Percentiles rank a stretch among this genome's conserved stretches.
Evolutionary conservation across 805 yeast genomes (phyloP).

Genomic region (Wickerhamiella azyma): DNA sequence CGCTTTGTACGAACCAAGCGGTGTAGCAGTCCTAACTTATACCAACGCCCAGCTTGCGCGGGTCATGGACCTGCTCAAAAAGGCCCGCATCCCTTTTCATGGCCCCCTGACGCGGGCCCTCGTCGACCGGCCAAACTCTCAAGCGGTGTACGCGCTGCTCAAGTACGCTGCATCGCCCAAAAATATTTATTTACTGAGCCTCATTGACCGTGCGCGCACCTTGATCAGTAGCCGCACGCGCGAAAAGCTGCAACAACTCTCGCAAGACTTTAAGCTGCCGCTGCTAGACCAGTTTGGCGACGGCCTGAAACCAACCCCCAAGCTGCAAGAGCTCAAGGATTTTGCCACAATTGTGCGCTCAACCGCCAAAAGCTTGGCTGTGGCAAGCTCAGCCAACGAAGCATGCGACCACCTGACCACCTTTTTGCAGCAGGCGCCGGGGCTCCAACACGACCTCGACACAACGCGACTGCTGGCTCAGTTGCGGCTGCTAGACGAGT

Average conservation of each 20-base stretch:
- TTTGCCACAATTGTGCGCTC: neutral
- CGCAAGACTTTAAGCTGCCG: neutral
- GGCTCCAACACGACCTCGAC: constrained; percentile 3
- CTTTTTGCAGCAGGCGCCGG: neutral
- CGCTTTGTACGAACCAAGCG: neutral
- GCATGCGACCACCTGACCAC: neutral
- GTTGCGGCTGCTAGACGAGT: neutral
- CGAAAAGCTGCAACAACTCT: neutral
- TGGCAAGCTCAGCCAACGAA: neutral
- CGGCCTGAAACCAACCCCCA: constrained; percentile 11
- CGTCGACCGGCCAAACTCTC: neutral
- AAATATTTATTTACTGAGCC: neutral
- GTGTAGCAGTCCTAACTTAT: neutral
- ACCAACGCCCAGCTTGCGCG: constrained; percentile 1
- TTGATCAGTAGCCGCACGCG: neutral
- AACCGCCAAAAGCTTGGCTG: neutral
- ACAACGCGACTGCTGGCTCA: constrained; percentile 16
- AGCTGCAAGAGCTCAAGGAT: neutral
- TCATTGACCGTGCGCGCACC: constrained; percentile 23
- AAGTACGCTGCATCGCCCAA: neutral
- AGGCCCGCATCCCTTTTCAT: neutral
- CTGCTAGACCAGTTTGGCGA: neutral
- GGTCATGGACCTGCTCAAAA: neutral
- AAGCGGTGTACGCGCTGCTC: neutral
- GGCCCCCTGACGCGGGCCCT: neutral